phyloP scores from a whole-genome alignment of 768 basidiomycete species.

The Leccinum subgranulosum region DNA sequence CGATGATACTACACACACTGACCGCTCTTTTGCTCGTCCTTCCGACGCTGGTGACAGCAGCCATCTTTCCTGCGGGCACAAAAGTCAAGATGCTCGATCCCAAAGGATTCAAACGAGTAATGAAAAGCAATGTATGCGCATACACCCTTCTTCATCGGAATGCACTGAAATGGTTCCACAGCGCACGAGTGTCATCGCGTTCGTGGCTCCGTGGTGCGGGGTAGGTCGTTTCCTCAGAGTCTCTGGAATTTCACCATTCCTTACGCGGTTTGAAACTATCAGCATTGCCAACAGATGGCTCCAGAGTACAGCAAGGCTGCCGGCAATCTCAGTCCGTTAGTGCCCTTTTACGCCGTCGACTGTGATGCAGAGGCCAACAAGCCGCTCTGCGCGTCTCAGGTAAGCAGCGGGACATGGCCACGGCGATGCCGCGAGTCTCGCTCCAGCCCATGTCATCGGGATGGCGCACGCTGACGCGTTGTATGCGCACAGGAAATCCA shows the following conservation, averaged over 20 bases:
- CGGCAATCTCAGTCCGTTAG: slow-evolving; percentile 68
- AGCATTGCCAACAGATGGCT: slow-evolving; percentile 81
- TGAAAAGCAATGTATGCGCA: slow-evolving; percentile 70
- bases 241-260: not conserved
- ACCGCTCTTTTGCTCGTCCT: slow-evolving; percentile 21
- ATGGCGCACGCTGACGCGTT: not conserved
- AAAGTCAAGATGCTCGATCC: slow-evolving; percentile 72
- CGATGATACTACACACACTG: slow-evolving; percentile 25
- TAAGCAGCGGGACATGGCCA: slow-evolving; percentile 16
- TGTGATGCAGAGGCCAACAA: slow-evolving; percentile 85
- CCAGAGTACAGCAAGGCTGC: slow-evolving; percentile 88
- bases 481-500: slow-evolving; percentile 53
- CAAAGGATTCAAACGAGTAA: slow-evolving; percentile 64
- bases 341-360: slow-evolving; percentile 91
- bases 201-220: slow-evolving; percentile 95
- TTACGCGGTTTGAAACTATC: not conserved
- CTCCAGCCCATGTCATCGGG: not conserved
- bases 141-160: not conserved
- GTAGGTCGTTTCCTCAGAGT: slow-evolving; percentile 44
- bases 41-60: slow-evolving; percentile 41
- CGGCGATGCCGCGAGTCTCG: not conserved
- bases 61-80: slow-evolving; percentile 47
- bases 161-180: slow-evolving; percentile 25
- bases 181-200: slow-evolving; percentile 80
- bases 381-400: slow-evolving; percentile 77